Base-by-base conservation (phyloP, 208 protist species). In the Trypanosoma vivax region DNA sequence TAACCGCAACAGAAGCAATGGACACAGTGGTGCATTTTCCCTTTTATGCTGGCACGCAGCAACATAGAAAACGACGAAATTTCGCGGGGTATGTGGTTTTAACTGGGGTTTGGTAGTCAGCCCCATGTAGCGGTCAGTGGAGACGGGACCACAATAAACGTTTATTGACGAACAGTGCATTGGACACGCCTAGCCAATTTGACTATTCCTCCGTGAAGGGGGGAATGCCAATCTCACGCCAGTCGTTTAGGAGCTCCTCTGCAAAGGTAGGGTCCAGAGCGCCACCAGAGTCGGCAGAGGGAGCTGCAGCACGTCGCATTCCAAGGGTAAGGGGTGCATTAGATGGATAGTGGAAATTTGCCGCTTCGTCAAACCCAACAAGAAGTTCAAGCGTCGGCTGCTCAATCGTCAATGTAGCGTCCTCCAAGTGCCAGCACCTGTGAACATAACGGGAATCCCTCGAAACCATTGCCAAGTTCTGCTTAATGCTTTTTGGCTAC, bases 401-500 rank as follows among this genome's bases (percentile, higher is more conserved):
- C 0, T 64, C 50, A 29, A 81, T 70, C 16, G 67, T 57, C 27
- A 88, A 60, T 1, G 76, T 86, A 0, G 79, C 70, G 25, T 78
- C 76, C 34, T 88, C 79, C n/a, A 84, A 67, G 47, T 82, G 64
- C 79, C 79, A 91, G 39, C 79, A 60, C 1, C 55, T 63, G 62
- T 88, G 76, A 1, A 64, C 51, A 41, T 91, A 91, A 29, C 70
- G 65, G 1, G 71, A 81, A 30, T 91, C 83, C 25, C 52, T 50
- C 10, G 83, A 91, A 59, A 88, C 80, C 52, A 70, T 59, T 29
- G 16, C 2, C 27, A 24, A 6, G 7, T 9, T 14, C n/a, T n/a
- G n/a, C n/a, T n/a, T n/a, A n/a, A n/a, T n/a, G n/a, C n/a, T n/a
- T n/a, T n/a, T n/a, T n/a, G n/a, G n/a, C n/a, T n/a, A n/a, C n/a